A percentile compares a stretch with the other conserved stretches of the same genome.
These are phyloP conservation scores for Ballota nigra DNA, from an alignment of 257 asterid genomes.

Conservation along the genomic window DNA sequence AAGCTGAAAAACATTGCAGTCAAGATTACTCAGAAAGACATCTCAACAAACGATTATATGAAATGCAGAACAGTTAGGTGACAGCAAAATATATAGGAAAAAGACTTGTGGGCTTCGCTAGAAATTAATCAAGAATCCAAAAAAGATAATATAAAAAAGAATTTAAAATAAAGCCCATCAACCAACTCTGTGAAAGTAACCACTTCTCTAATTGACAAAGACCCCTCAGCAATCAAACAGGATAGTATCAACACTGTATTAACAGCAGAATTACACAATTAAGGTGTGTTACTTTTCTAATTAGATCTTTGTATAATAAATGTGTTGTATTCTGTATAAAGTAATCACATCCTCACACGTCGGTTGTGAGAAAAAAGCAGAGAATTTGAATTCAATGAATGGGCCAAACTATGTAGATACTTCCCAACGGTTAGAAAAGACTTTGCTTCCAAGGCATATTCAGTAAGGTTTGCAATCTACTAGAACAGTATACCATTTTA, in stretches of 20 bases:
- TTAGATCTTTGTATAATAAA: not conserved
- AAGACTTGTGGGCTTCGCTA: conserved; percentile 22
- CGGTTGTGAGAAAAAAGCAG: conserved; percentile 26
- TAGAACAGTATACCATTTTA: conserved; percentile 11
- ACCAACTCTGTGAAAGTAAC: conserved; percentile 55
- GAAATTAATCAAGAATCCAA: conserved; percentile 20
- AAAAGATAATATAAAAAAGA: not conserved
- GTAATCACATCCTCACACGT: not conserved
- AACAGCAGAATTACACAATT: conserved; percentile 22
- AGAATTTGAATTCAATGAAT: conserved; percentile 22
- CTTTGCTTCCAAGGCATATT: conserved; percentile 68
- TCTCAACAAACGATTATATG: conserved; percentile 22
- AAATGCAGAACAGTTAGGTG: conserved; percentile 31
- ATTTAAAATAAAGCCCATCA: conserved; percentile 24
- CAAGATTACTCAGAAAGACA: conserved; percentile 24
- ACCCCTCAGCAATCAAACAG: conserved; percentile 45
- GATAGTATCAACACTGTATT: conserved; percentile 17
- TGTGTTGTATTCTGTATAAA: conserved; percentile 16
- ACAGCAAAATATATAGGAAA: conserved; percentile 33
- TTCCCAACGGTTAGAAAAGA: conserved; percentile 53
- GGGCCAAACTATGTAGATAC: conserved; percentile 29
- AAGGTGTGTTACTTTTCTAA: conserved; percentile 1
- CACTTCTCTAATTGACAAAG: conserved; percentile 47
- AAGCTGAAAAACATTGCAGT: conserved; percentile 23
- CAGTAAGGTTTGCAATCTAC: conserved; percentile 17